phyloP scores from a whole-genome alignment of 345 rosid species.

The Pistacia atlantica region DNA sequence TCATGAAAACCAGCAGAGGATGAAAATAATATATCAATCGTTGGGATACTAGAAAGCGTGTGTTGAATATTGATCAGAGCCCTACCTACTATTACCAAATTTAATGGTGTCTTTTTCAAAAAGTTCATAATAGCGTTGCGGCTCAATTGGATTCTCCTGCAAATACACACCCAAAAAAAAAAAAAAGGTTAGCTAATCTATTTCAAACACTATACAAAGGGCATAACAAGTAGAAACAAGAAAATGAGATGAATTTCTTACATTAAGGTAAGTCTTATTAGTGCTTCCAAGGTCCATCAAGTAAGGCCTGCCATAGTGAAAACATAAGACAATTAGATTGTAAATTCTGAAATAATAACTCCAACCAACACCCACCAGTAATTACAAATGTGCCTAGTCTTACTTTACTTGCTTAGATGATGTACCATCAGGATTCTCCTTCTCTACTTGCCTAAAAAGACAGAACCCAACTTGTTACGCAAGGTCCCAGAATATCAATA shows the following conservation, averaged over 20 bases:
- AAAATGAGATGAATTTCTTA: conserved; percentile 39
- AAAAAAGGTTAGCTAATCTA: conserved; percentile 21
- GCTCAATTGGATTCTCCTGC: conserved; percentile 86
- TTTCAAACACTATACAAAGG: conserved; percentile 9
- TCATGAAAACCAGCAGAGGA: conserved; percentile 51
- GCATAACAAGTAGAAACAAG: conserved; percentile 10
- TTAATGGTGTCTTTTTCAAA: conserved; percentile 91
- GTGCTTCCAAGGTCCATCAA: conserved; percentile 99
- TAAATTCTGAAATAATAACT: not conserved
- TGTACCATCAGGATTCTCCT: conserved; percentile 77
- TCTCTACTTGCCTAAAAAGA: conserved; percentile 69
- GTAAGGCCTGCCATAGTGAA: conserved; percentile 66
- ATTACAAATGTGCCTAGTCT: conserved; percentile 15
- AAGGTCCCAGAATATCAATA: conserved; percentile 1
- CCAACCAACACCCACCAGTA: not conserved
- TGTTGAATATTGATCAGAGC: not conserved
- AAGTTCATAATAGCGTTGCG: conserved; percentile 91
- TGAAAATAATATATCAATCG: not conserved
- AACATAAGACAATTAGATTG: conserved; percentile 19
- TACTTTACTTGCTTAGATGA: conserved; percentile 68
- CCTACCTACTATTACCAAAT: conserved; percentile 96
- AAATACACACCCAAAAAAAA: conserved; percentile 5
- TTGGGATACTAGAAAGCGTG: not conserved
- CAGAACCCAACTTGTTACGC: conserved; percentile 26
- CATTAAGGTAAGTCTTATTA: conserved; percentile 87